Base-by-base conservation (phyloP, 345 rosid species). In the Eucalyptus leucophloia region DNA sequence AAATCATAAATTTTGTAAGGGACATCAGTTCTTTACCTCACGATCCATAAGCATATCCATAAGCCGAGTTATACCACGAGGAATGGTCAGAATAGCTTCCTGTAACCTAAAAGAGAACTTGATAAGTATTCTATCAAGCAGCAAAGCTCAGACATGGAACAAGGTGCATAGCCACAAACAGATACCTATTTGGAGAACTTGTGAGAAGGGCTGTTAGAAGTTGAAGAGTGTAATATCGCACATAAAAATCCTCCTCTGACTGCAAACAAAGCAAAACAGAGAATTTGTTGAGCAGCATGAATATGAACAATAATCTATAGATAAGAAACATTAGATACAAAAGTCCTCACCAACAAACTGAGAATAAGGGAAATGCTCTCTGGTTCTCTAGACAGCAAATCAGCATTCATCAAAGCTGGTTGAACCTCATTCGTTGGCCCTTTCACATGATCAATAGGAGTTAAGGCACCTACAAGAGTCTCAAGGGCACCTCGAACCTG, bases 11-110 rank as follows among this genome's bases (percentile, higher is more conserved):
- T 37, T 72, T 37, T 11, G 28, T 72, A 72, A 72, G 8, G 26
- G 26, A 72, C 82, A 72, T 37, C 82, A 89, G 86, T 87, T 89
- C 85, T 86, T 85, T 92, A 98, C 99, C 99, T 98, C 99, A 89
- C 99, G 97, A 92, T 97, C 99, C 98, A 97, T 96, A 89, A 98
- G 97, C 99, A 98, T 97, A 92, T 98, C 99, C 99, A 98, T 97
- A 44, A 98, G 97, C 88, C 97, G 94, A 87, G 99, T 98, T 92
- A 98, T 96, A 89, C 99, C 99, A 67, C 98, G 99, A 88, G 99
- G 99, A 92, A 96, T 96, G 87, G 96, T 94, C 91, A 98, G 92
- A 95, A 98, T 98, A 90, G 98, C 98, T 94, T 98, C 99, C 97
- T 98, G 99, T 92, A 98, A 96, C 95, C 99, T 98, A 95, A 95